phyloP scores from a whole-genome alignment of 352 stramenopile species.

The Halophytophthora polymorphica region DNA sequence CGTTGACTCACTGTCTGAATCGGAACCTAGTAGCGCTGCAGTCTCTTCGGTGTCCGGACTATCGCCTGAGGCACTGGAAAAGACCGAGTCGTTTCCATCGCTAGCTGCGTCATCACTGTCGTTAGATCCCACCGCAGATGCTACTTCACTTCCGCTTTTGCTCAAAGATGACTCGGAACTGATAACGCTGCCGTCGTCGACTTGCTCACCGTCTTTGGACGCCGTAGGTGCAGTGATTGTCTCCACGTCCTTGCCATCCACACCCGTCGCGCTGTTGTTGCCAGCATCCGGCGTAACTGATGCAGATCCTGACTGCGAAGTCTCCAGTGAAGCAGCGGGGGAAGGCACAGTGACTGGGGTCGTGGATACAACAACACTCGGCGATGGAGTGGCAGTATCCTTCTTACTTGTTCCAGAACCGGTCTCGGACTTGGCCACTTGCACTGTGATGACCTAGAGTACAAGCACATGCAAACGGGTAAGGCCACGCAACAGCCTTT shows the following conservation, averaged over 20 bases:
- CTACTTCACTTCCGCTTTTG: too few species aligned
- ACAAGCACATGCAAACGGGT: not conserved
- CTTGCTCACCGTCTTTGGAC: too few species aligned
- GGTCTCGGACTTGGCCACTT: slow-evolving; percentile 1
- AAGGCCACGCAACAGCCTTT: slow-evolving; percentile 1
- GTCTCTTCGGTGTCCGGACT: too few species aligned
- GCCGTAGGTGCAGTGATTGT: too few species aligned
- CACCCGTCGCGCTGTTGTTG: slow-evolving; percentile 1
- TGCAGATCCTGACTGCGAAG: slow-evolving; percentile 6
- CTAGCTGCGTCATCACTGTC: slow-evolving; percentile 5
- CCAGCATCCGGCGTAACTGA: not conserved
- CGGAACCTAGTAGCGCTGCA: too few species aligned
- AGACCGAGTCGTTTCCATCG: too few species aligned
- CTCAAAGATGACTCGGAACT: too few species aligned
- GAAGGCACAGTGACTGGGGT: too few species aligned
- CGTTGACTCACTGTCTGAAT: not conserved
- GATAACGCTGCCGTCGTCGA: too few species aligned
- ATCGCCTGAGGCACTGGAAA: too few species aligned
- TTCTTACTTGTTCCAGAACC: not conserved
- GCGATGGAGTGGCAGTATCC: not conserved
- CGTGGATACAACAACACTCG: not conserved
- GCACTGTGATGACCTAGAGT: slow-evolving; percentile 37
- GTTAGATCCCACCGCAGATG: not conserved
- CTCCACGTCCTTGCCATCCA: too few species aligned
- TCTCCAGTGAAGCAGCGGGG: slow-evolving; percentile 4